Percentiles rank a stretch among this genome's conserved stretches.
Conservation (phyloP, 2,329 filamentous ascomycete species). For the Trichoderma simmonsii region DNA sequence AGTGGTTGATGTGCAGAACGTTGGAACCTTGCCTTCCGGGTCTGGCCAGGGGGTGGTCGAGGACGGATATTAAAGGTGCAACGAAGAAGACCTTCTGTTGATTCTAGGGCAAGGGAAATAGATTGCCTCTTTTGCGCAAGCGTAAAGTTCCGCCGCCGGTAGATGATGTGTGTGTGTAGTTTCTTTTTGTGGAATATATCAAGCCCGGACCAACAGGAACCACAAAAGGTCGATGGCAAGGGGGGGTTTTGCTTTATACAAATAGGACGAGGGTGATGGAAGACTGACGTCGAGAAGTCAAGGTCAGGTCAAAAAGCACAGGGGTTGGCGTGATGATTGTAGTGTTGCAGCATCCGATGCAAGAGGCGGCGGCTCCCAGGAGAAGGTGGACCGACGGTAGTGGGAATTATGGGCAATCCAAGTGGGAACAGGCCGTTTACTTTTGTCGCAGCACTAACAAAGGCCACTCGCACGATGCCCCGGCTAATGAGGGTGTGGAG, state of each 20-base stretch:
- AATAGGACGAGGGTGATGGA: conserved; percentile 7
- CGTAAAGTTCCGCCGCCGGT: conserved; percentile 9
- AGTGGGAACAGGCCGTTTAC: conserved; percentile 7
- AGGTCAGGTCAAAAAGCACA: conserved; percentile 8
- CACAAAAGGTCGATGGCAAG: background rate
- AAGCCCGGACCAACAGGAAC: background rate
- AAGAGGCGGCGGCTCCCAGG: conserved; percentile 7
- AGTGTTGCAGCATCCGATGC: conserved; percentile 3
- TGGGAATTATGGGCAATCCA: background rate
- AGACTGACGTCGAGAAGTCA: conserved; percentile 8
- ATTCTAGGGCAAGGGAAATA: conserved; percentile 9
- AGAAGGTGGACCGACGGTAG: conserved; percentile 12
- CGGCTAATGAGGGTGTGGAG: conserved; percentile 17
- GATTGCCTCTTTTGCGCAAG: conserved; percentile 15
- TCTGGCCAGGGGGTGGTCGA: background rate
- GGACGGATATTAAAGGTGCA: conserved; percentile 16
- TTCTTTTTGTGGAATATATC: background rate
- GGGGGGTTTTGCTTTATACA: conserved; percentile 2
- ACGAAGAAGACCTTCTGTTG: conserved; percentile 6
- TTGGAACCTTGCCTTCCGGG: background rate
- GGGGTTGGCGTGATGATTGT: conserved; percentile 11
- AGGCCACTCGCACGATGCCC: conserved; percentile 6
- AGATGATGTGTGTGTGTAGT: background rate
- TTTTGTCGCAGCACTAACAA: conserved; percentile 7
- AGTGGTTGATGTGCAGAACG: background rate